Conservation (phyloP, 2,329 filamentous ascomycete genomes). For the Exophiala spinifera region DNA sequence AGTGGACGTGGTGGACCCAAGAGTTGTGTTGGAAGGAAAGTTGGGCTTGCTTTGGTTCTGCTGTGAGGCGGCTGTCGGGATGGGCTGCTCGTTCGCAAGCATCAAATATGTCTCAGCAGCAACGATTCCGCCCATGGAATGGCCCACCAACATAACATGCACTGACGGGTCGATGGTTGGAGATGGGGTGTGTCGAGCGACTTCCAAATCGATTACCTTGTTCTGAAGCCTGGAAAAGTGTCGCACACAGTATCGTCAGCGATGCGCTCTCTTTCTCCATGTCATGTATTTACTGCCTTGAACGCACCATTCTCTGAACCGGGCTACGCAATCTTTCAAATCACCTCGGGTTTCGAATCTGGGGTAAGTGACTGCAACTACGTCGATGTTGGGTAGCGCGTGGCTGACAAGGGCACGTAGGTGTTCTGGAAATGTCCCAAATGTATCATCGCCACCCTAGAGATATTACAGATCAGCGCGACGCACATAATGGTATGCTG, state of each 20-base stretch:
- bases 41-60: conserved; percentile 26
- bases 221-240: conserved; percentile 68
- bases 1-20: conserved; percentile 24
- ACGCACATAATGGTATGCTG: neutral
- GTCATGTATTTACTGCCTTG: neutral
- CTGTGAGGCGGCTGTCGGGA: conserved; percentile 35
- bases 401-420: conserved; percentile 41
- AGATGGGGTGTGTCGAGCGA: conserved; percentile 72
- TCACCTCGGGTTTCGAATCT: conserved; percentile 51
- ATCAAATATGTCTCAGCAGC: conserved; percentile 82
- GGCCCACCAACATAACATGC: conserved; percentile 75
- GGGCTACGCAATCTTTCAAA: conserved; percentile 44
- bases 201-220: conserved; percentile 91
- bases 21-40: conserved; percentile 27
- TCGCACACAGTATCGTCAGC: conserved; percentile 4
- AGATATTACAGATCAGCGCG: conserved; percentile 3
- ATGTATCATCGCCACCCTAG: conserved; percentile 50
- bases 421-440: conserved; percentile 46
- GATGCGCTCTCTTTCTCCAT: neutral
- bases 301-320: conserved; percentile 48
- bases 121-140: conserved; percentile 92
- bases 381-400: conserved; percentile 42
- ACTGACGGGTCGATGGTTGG: conserved; percentile 85
- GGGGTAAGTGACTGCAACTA: conserved; percentile 45
- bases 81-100: conserved; percentile 64